Evolutionary conservation across 148 eudicot species (phyloP).

Genomic region (Amaranthus hypochondriacus): DNA sequence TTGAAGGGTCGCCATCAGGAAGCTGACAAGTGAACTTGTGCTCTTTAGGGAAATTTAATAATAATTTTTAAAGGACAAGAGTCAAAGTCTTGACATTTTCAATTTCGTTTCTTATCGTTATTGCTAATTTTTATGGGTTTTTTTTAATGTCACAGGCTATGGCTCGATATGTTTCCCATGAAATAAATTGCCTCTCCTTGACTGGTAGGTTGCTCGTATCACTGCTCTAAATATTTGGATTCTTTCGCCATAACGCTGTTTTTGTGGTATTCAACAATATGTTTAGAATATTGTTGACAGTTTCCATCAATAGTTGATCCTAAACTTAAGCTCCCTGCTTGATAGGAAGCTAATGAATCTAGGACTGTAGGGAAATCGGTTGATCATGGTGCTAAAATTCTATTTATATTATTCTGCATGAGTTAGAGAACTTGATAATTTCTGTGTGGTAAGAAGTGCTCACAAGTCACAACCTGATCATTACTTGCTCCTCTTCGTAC

Average conservation of each 20-base stretch:
- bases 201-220: slow-evolving; percentile 46
- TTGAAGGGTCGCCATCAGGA: neutral
- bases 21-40: neutral
- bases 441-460: neutral
- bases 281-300: neutral
- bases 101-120: neutral
- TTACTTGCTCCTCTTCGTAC: neutral
- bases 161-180: slow-evolving; percentile 80
- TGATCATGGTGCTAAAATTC: neutral
- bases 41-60: neutral
- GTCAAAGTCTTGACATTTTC: neutral
- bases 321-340: neutral
- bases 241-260: neutral
- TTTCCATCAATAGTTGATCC: neutral
- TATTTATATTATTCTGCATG: neutral
- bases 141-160: slow-evolving; percentile 52
- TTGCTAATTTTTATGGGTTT: neutral
- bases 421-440: neutral
- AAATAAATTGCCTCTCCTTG: slow-evolving; percentile 59
- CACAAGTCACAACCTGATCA: neutral
- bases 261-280: neutral
- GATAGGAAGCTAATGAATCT: neutral
- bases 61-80: neutral
- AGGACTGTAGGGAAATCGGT: neutral
- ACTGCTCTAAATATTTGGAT: neutral